Evolutionary conservation across 2,329 filamentous ascomycete species (phyloP), one percentile per base, ranked within the genome.

Genomic region (Mollisia scopiformis): DNA sequence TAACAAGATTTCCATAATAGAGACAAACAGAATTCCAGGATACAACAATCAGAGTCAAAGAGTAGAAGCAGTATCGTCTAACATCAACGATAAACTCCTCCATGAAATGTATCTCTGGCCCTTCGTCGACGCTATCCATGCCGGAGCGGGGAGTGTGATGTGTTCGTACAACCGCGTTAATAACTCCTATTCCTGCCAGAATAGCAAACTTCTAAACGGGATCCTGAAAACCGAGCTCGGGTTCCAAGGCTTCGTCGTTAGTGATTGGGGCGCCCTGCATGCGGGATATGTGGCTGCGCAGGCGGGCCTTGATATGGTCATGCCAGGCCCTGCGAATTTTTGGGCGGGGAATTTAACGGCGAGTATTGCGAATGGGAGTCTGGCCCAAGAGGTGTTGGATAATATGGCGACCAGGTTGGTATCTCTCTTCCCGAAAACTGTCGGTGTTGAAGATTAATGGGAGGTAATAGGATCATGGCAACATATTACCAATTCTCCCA

Each of bases 81-180:
- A 95, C 69, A 87, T 96, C 35, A 90, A 92, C 61, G 90, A 92
- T 69, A 82, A 89, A 35, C 87, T 88, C 0, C 72, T 91, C 64
- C 89, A 92, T 69, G 90, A 92, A 74, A 77, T 96, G 1, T 96
- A 96, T 70, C 82, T 88, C 0, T 96, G 92, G 91, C 92, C 92
- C 0, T 96, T 96, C 74, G 88, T 86, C 7, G 89, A 95, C 67
- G 89, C 87, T 11, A 80, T 96, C n/a, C 84, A 84, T 58, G 90
- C 89, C 3, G 91, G 91, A 19, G 90, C 93, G 0, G 90, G 85
- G 0, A 85, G 85, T 6, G 82, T 93, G 51, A 96, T 96, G 92
- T 95, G 91, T 71, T 87, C 88, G 0, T 96, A 96, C 68, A 88
- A 91, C 64, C 83, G 83, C 79, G 80, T 90, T 64, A 91, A 91